Conservation (phyloP, 306 rosid genomes). For the Begonia loranthoides region DNA sequence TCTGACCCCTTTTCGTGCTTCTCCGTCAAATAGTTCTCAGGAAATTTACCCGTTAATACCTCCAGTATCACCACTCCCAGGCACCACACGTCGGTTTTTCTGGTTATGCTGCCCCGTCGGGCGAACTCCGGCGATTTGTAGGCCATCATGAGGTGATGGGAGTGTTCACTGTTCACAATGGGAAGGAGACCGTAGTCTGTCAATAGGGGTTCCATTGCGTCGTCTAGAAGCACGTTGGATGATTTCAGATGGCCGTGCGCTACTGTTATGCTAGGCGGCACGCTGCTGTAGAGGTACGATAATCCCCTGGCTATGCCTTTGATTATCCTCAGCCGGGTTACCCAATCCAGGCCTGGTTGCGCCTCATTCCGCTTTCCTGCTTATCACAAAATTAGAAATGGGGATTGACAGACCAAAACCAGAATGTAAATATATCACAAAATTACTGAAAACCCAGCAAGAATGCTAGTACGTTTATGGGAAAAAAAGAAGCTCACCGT, state of each 20-base stretch:
- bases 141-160: slow-evolving; percentile 64
- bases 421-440: no score
- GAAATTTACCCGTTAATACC: slow-evolving; percentile 68
- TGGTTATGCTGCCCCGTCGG: slow-evolving; percentile 57
- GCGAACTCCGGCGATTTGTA: slow-evolving; percentile 85
- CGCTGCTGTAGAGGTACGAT: slow-evolving; percentile 34
- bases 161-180: slow-evolving; percentile 46
- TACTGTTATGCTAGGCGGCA: slow-evolving; percentile 46
- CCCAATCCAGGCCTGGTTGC: slow-evolving; percentile 57
- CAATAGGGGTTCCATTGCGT: slow-evolving; percentile 45
- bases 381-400: not conserved
- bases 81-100: slow-evolving; percentile 82
- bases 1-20: slow-evolving; percentile 33
- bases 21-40: slow-evolving; percentile 65
- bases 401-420: no score
- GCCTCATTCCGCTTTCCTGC: slow-evolving; percentile 46
- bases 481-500: slow-evolving; percentile 28
- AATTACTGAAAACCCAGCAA: no score
- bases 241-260: slow-evolving; percentile 95
- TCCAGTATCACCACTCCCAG: slow-evolving; percentile 72
- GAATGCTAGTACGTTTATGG: no score
- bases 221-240: slow-evolving; percentile 64
- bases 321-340: slow-evolving; percentile 62
- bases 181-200: slow-evolving; percentile 66
- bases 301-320: slow-evolving; percentile 68